Evolutionary conservation across 2,329 filamentous ascomycete species (phyloP).

Genomic region (Xylariaceae sp.): DNA sequence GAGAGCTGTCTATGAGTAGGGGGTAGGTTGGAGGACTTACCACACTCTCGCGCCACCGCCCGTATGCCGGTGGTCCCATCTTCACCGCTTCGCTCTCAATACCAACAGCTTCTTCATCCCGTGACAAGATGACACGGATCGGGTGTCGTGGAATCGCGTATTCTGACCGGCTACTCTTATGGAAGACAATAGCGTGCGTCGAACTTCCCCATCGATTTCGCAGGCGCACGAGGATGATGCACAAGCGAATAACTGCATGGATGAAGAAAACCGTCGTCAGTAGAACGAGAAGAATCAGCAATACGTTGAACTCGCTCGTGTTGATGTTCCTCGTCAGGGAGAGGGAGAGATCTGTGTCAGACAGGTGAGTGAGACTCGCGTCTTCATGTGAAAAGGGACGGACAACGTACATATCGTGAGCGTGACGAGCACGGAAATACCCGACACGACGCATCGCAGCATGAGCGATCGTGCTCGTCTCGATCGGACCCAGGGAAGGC

Average conservation of each 20-base stretch:
- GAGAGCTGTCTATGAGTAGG: neutral
- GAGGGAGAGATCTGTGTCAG: constrained; percentile 61
- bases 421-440: constrained; percentile 53
- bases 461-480: constrained; percentile 50
- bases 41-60: constrained; percentile 76
- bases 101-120: constrained; percentile 65
- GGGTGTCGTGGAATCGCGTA: constrained; percentile 67
- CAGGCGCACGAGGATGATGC: constrained; percentile 57
- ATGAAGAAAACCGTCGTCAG: constrained; percentile 73
- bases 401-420: constrained; percentile 59
- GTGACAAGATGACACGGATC: constrained; percentile 69
- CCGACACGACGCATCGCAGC: constrained; percentile 59
- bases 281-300: constrained; percentile 73
- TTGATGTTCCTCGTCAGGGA: constrained; percentile 59
- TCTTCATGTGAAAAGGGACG: neutral
- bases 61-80: constrained; percentile 74
- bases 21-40: constrained; percentile 45
- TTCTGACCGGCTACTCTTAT: constrained; percentile 36
- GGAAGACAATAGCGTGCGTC: neutral
- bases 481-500: constrained; percentile 52
- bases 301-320: constrained; percentile 68
- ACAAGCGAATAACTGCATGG: constrained; percentile 69
- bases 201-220: constrained; percentile 13
- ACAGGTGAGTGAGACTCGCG: neutral
- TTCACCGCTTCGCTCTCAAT: constrained; percentile 51